phyloP scores from a whole-genome alignment of 2,329 filamentous ascomycete species.

The Amesomyces nigricolor region DNA sequence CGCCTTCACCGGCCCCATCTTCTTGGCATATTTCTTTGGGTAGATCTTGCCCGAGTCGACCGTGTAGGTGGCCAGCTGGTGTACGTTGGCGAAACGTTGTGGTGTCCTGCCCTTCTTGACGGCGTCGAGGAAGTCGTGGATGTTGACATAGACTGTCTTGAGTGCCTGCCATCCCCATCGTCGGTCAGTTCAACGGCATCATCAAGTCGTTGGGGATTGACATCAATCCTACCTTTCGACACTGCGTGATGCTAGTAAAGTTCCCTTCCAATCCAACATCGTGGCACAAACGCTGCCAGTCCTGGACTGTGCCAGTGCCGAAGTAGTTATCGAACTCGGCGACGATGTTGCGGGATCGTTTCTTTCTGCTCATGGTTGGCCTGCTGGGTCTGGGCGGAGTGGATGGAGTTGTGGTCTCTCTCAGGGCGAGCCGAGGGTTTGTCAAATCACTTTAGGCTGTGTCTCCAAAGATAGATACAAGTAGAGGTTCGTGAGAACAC shows the following conservation, averaged over 20 bases:
- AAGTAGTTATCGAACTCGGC: constrained; percentile 31
- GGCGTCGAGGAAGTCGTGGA: constrained; percentile 42
- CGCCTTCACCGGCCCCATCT: constrained; percentile 36
- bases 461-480: background rate
- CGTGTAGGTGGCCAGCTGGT: constrained; percentile 36
- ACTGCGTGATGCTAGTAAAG: constrained; percentile 40
- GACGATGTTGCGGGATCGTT: constrained; percentile 13
- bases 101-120: constrained; percentile 25
- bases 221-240: constrained; percentile 36
- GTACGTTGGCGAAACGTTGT: constrained; percentile 31
- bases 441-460: background rate
- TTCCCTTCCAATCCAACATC: constrained; percentile 38
- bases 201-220: too few species aligned
- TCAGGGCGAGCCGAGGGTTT: too few species aligned
- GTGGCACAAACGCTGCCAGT: constrained; percentile 42
- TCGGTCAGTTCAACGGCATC: background rate
- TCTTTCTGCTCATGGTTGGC: constrained; percentile 13
- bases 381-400: background rate
- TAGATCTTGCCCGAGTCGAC: constrained; percentile 35
- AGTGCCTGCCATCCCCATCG: constrained; percentile 33
- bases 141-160: constrained; percentile 42
- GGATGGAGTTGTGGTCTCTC: background rate
- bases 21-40: constrained; percentile 40
- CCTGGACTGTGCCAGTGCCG: constrained; percentile 31
- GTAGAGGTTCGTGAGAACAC: too few species aligned